Base-by-base conservation (phyloP, 164 flowering plant genomes). In the Stephania yunnanensis region DNA sequence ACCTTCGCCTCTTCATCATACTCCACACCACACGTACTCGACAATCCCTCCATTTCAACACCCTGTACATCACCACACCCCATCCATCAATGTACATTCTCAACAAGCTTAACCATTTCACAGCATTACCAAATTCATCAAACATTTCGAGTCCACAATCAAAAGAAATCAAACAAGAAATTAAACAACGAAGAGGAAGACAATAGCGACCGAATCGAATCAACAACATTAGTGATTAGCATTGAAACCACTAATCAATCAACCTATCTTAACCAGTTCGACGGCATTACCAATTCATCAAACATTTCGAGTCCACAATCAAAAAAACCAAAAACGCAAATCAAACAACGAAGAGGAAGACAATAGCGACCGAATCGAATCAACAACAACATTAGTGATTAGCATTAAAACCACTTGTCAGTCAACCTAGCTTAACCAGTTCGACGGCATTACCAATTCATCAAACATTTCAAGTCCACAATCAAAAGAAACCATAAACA, bases 1-100 rank as follows among this genome's bases (percentile, higher is more conserved):
- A 74, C 84, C 73, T 44, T 78, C 46, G 77, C 81, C 68, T 84
- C 88, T 29, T 69, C 74, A 30, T 75, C 86, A 78, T 22, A n/a
- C 30, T 50, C 52, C 36, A 63, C 52, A 64, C 42, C 76, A 66
- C 68, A 63, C 20, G 75, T 68, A 52, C 76, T 36, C 72, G 80
- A 50, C 72, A 79, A 50, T 13, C 65, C 79, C 53, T 83, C 87
- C 86, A 84, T 88, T 72, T 68, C 75, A 42, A 46, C 15, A 58
- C 15, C 19, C 63, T 55, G 63, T 19, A 55, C 63, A 15, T 53
- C 1, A 36, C 42, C 42, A 36, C 42, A 36, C 42, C 42, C 42
- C 42, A 36, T 36, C 42, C 4, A 4, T 36, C 2, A 36, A 2
- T 4, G 42, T 36, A 36, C 42, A 36, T 4, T 36, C 42, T 36